phyloP scores from a whole-genome alignment of 1,139 yeast genomes.

The Geotrichum histeridarum region DNA sequence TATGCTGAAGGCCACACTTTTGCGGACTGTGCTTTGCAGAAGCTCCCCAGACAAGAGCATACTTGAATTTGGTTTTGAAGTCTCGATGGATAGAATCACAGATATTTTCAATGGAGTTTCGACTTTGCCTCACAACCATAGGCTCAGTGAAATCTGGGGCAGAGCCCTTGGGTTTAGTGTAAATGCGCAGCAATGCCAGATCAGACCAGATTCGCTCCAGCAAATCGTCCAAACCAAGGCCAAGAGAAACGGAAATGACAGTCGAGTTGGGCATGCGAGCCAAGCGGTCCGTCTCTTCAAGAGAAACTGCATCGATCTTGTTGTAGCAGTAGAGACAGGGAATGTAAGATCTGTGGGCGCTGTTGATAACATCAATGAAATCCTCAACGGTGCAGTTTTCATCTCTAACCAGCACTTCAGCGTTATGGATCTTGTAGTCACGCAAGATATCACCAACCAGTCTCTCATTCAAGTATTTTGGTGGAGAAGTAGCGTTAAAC shows the following conservation, averaged over 20 bases:
- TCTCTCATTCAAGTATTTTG: conserved; percentile 75
- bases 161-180: conserved; percentile 81
- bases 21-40: conserved; percentile 95
- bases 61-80: conserved; percentile 84
- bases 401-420: conserved; percentile 86
- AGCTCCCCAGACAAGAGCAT: conserved; percentile 95
- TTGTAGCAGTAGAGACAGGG: conserved; percentile 91
- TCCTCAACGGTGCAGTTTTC: conserved; percentile 89
- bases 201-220: conserved; percentile 92
- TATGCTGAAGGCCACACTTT: conserved; percentile 83
- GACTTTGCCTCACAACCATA: conserved; percentile 72
- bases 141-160: conserved; percentile 82
- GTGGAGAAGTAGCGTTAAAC: conserved; percentile 74
- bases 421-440: conserved; percentile 87
- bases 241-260: conserved; percentile 88
- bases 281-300: conserved; percentile 87
- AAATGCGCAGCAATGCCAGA: conserved; percentile 69
- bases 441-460: conserved; percentile 69
- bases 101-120: conserved; percentile 75
- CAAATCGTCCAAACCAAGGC: conserved; percentile 78
- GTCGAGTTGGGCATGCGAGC: conserved; percentile 90
- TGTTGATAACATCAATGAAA: conserved; percentile 86
- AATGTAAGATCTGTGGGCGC: conserved; percentile 78
- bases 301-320: conserved; percentile 89
- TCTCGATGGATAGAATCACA: conserved; percentile 93